phyloP scores from a whole-genome alignment of 2,329 filamentous ascomycete genomes.

The Dactylellina drechsleri region DNA sequence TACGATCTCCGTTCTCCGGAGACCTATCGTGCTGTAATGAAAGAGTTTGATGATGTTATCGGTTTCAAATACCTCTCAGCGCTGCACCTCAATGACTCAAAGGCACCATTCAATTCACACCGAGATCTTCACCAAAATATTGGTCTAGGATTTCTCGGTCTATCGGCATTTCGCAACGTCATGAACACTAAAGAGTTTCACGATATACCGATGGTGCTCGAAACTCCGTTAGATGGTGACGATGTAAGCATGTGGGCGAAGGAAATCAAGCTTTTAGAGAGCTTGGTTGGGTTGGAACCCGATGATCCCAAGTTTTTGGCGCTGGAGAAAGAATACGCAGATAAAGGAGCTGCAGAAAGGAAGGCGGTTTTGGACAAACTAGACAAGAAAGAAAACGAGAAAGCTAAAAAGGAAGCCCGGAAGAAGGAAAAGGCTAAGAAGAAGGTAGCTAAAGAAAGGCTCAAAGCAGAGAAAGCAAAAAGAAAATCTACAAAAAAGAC shows the following conservation, averaged over 20 bases:
- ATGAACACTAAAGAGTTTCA: conserved; percentile 83
- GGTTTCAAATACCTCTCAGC: conserved; percentile 83
- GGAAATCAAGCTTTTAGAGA: conserved; percentile 94
- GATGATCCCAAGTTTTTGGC: conserved; percentile 71
- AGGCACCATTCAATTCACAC: conserved; percentile 82
- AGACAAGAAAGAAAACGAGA: conserved; percentile 68
- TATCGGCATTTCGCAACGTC: conserved; percentile 88
- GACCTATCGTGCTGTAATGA: conserved; percentile 77
- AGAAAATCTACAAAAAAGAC: conserved; percentile 22
- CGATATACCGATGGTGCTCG: conserved; percentile 87
- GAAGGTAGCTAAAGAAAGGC: conserved; percentile 35
- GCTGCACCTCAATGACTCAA: conserved; percentile 94
- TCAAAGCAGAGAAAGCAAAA: conserved; percentile 28
- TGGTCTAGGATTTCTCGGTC: conserved; percentile 89
- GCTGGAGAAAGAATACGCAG: conserved; percentile 73
- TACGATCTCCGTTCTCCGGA: conserved; percentile 84
- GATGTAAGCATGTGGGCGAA: conserved; percentile 81
- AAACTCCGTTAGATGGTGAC: conserved; percentile 87
- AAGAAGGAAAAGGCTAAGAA: conserved; percentile 39
- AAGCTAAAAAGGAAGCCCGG: conserved; percentile 49
- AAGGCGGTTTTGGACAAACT: conserved; percentile 80
- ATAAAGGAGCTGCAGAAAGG: conserved; percentile 75
- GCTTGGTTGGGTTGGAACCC: conserved; percentile 83
- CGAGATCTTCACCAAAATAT: conserved; percentile 96
- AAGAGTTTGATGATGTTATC: conserved; percentile 79